A percentile compares a stretch with the other conserved stretches of the same genome.
Evolutionary conservation across 768 basidiomycete genomes (phyloP).

Genomic region (Tulasnella sp.): DNA sequence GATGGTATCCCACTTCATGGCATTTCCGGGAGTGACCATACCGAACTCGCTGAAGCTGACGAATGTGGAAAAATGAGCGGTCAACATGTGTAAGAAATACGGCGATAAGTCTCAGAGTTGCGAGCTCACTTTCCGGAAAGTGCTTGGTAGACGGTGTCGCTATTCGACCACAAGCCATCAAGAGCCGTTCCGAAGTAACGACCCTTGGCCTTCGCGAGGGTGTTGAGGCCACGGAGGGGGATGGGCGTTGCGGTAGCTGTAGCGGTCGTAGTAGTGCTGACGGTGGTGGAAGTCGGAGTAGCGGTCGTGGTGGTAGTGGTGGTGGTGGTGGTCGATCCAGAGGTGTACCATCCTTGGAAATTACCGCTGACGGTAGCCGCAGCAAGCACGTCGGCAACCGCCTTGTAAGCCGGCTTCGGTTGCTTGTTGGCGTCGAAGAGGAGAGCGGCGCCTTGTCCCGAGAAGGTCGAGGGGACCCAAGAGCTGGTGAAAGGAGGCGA

Average conservation of each 20-base stretch:
- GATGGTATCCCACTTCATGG: conserved; percentile 9
- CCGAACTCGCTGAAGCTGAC: conserved; percentile 9
- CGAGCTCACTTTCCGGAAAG: conserved; percentile 2
- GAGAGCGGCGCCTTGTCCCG: conserved; percentile 20
- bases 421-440: conserved; percentile 15
- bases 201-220: conserved; percentile 9
- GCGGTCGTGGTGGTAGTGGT: too few relatives aligned
- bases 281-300: too few relatives aligned
- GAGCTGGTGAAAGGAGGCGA: conserved; percentile 25
- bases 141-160: conserved; percentile 7
- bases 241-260: neutral
- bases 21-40: conserved; percentile 7
- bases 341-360: neutral
- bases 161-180: conserved; percentile 12
- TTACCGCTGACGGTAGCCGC: neutral
- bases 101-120: neutral
- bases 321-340: neutral
- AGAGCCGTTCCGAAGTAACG: conserved; percentile 15
- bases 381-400: conserved; percentile 5
- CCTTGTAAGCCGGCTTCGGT: conserved; percentile 14
- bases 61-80: neutral
- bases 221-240: conserved; percentile 3
- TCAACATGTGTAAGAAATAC: neutral
- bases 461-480: conserved; percentile 25
- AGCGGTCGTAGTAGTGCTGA: neutral